A percentile compares a stretch with the other conserved stretches of the same genome.
Evolutionary conservation across 768 basidiomycete genomes (phyloP).

Genomic region (Epithele typhae): DNA sequence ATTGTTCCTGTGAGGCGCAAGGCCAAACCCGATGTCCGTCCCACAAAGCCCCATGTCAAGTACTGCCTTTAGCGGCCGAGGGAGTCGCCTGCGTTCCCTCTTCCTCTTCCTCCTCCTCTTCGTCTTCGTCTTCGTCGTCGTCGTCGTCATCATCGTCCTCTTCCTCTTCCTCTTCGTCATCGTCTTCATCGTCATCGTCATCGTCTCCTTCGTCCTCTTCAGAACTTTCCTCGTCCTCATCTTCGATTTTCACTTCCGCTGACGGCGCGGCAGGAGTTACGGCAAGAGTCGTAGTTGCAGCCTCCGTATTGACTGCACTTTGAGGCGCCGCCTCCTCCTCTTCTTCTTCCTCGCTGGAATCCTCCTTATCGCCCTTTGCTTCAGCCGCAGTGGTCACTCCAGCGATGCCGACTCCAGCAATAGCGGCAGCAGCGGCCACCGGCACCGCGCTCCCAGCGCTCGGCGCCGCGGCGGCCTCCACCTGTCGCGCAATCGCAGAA

Average conservation of each 20-base stretch:
- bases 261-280: too few relatives aligned
- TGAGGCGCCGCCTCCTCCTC: too few relatives aligned
- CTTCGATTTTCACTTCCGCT: background rate
- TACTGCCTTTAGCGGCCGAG: too few relatives aligned
- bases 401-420: background rate
- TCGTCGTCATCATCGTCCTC: constrained; percentile 1
- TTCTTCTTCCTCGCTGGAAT: background rate
- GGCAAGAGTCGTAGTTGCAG: too few relatives aligned
- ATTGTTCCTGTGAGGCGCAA: too few relatives aligned
- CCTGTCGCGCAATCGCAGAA: background rate
- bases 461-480: background rate
- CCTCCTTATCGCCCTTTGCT: background rate
- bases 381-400: too few relatives aligned
- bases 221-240: background rate
- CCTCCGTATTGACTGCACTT: too few relatives aligned
- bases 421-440: background rate
- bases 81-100: background rate
- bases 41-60: too few relatives aligned
- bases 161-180: background rate
- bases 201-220: constrained; percentile 7
- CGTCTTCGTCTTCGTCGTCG: constrained; percentile 3
- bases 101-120: constrained; percentile 4
- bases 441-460: too few relatives aligned
- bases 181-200: constrained; percentile 4
- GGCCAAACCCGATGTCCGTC: too few relatives aligned